phyloP scores from a whole-genome alignment of 2,329 filamentous ascomycete genomes.

The Sporothrix dimorphospora region DNA sequence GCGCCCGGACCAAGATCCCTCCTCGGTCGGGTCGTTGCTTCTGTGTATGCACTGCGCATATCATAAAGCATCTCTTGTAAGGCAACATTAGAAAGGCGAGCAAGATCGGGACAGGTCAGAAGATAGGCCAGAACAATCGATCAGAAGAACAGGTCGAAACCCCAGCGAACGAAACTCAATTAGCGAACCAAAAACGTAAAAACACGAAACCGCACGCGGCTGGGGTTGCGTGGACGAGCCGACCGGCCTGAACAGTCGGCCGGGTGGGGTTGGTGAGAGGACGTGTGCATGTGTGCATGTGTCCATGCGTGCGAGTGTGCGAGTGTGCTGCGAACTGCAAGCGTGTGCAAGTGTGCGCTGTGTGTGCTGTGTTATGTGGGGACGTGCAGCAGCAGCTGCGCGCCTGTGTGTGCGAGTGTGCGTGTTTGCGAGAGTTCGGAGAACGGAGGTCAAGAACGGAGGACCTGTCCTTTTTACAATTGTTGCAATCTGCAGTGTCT shows the following conservation, averaged over 20 bases:
- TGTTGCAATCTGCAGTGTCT: background rate
- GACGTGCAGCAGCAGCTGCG: slow-evolving; percentile 1
- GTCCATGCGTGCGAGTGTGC: background rate
- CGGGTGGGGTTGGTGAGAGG: slow-evolving; percentile 7
- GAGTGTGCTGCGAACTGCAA: background rate
- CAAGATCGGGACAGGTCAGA: background rate
- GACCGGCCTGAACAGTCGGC: slow-evolving; percentile 2
- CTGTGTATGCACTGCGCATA: background rate
- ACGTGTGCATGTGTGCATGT: background rate
- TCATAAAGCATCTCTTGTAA: background rate
- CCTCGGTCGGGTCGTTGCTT: background rate
- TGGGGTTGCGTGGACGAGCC: background rate
- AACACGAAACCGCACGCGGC: background rate
- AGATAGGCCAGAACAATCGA: background rate
- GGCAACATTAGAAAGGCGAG: background rate
- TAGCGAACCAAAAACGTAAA: background rate
- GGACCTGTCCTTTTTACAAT: background rate
- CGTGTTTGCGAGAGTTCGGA: background rate
- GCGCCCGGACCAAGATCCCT: slow-evolving; percentile 11
- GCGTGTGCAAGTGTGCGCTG: background rate
- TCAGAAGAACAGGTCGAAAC: background rate
- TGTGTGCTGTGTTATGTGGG: background rate
- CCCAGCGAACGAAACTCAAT: background rate
- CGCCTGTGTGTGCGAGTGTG: background rate
- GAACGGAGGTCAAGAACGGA: no score